Evolutionary conservation across 345 rosid species (phyloP), one percentile per base, ranked within the genome.

Genomic region (Melaleuca quinquenervia): DNA sequence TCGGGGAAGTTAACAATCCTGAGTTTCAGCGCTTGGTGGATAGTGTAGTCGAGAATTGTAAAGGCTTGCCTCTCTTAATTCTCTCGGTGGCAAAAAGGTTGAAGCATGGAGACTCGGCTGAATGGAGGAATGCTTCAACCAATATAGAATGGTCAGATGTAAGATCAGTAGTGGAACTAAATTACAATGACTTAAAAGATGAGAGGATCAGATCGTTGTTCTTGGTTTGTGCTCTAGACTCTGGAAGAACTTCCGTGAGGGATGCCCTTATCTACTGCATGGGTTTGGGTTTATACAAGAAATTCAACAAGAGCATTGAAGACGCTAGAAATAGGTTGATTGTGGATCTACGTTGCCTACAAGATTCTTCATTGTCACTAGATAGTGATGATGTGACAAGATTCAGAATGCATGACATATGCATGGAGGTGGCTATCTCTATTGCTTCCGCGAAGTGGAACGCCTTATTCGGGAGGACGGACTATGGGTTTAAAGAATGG

Each of bases 171-270:
- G 75, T 62, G 44, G 22, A 62, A 62, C 1, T 7, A 29, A 29
- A 15, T 29, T 29, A 62, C 1, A 7, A 62, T 0, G 44, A 62
- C 44, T 3, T 62, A 29, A 1, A 29, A 15, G 22, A 29, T 15
- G 75, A 29, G 0, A 62, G 75, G 75, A 29, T 62, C 22, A 3
- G 0, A 29, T 29, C 2, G 7, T 0, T 62, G 0, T 27, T 62
- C 75, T 1, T 62, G 1, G 3, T 62, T 1, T 62, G 75, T 0
- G 44, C 75, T 29, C 44, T 62, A 7, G 0, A 0, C 0, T 0
- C 2, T 0, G 74, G 36, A 18, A 2, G 0, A 0, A 5, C 1
- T 1, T 2, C 3, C 16, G 0, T 8, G 0, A 1, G 4, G 1
- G 14, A n/a, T 8, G 0, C 1, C 32, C 5, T 6, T 58, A 0